Conservation (phyloP, 2,329 filamentous ascomycete species). For the Ascomycota sp. region DNA sequence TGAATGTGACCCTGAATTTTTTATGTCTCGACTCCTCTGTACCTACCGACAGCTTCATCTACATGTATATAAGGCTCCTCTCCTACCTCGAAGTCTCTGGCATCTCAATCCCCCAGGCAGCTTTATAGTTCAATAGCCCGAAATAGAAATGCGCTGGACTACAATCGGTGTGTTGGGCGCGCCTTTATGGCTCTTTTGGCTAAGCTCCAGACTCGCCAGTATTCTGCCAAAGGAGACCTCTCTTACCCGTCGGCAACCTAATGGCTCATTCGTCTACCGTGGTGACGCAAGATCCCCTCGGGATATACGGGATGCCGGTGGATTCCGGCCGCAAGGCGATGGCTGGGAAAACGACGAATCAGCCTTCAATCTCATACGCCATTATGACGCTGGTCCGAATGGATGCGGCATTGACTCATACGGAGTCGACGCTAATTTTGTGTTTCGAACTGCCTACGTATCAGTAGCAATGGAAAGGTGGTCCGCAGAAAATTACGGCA, state of each 20-base stretch:
- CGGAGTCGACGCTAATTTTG: neutral
- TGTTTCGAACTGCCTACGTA: slow-evolving; percentile 1
- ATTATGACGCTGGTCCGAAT: slow-evolving; percentile 1
- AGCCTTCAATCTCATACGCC: neutral
- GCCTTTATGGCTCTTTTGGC: neutral
- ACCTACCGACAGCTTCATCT: no score
- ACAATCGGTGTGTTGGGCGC: neutral
- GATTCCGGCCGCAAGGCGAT: slow-evolving; percentile 1
- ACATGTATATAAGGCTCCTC: no score
- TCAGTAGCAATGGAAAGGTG: neutral
- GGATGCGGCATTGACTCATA: slow-evolving; percentile 1
- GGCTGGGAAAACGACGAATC: slow-evolving; percentile 1
- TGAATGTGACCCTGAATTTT: no score
- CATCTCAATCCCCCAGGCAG: no score
- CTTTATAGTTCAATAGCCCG: no score
- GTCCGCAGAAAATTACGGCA: neutral
- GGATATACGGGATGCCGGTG: neutral
- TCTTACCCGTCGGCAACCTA: no score
- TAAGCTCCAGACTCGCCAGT: neutral
- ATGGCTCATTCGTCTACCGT: slow-evolving; percentile 1
- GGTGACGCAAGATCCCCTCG: slow-evolving; percentile 2
- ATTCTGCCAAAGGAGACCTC: neutral
- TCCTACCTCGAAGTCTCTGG: no score
- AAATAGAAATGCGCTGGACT: neutral
- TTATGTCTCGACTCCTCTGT: no score